These are phyloP conservation scores for Inga leiocalycina DNA, from an alignment of 306 rosid genomes.

Conservation along the genomic window DNA sequence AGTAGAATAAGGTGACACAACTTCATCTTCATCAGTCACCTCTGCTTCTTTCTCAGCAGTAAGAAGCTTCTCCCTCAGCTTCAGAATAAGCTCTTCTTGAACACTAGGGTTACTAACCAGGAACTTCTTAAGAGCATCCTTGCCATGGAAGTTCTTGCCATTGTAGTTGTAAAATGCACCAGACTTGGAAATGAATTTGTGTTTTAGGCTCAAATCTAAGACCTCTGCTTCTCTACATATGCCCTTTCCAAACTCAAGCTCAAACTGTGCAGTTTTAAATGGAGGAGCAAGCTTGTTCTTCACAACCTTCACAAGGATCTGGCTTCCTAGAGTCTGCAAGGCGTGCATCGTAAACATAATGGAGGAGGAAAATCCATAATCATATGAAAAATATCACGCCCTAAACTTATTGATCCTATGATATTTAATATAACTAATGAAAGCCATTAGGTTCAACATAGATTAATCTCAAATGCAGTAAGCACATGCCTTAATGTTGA, in stretches of 20 bases:
- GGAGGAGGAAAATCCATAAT: slow-evolving; percentile 9
- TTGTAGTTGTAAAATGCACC: slow-evolving; percentile 55
- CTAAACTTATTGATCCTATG: slow-evolving; percentile 2
- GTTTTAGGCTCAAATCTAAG: slow-evolving; percentile 66
- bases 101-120: slow-evolving; percentile 39
- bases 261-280: slow-evolving; percentile 72
- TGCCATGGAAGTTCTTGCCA: slow-evolving; percentile 47
- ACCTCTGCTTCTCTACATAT: slow-evolving; percentile 67
- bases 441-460: background rate
- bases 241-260: slow-evolving; percentile 94
- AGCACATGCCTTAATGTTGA: background rate
- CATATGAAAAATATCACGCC: background rate
- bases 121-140: slow-evolving; percentile 59
- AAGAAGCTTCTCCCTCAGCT: slow-evolving; percentile 65
- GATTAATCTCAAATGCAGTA: slow-evolving; percentile 1
- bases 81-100: slow-evolving; percentile 48
- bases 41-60: slow-evolving; percentile 40
- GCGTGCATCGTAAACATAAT: slow-evolving; percentile 27
- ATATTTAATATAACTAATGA: background rate
- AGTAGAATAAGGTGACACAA: too few relatives aligned
- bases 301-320: slow-evolving; percentile 85
- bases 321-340: slow-evolving; percentile 72
- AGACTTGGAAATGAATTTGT: slow-evolving; percentile 55
- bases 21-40: slow-evolving; percentile 29
- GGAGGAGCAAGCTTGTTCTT: slow-evolving; percentile 98